These are phyloP conservation scores for Urochloa ruziziensis DNA, from an alignment of 176 grass and related monocot genomes.

Conservation along the genomic window DNA sequence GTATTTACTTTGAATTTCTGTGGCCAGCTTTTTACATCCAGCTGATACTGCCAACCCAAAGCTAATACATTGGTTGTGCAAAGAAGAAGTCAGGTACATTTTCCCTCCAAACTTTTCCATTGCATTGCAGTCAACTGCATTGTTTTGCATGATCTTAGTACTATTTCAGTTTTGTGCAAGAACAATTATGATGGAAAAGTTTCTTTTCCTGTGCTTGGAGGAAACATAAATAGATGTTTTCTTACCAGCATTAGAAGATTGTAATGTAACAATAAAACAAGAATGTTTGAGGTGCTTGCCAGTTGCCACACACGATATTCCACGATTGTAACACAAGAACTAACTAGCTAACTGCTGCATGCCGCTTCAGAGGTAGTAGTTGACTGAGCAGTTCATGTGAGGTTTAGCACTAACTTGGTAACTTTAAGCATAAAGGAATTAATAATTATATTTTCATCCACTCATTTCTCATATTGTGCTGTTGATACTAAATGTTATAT, in stretches of 20 bases:
- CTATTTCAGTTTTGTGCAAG: background rate
- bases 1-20: constrained; percentile 26
- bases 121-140: background rate
- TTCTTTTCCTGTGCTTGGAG: background rate
- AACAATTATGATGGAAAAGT: background rate
- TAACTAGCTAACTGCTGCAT: background rate
- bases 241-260: background rate
- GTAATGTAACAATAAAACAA: background rate
- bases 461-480: background rate
- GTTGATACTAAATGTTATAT: background rate
- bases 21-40: constrained; percentile 88
- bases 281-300: background rate
- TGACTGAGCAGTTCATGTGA: background rate
- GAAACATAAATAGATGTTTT: background rate
- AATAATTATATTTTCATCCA: background rate
- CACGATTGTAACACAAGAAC: background rate
- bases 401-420: background rate
- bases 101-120: background rate
- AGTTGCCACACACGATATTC: background rate
- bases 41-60: constrained; percentile 77
- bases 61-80: constrained; percentile 81
- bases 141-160: constrained; percentile 22
- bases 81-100: constrained; percentile 88
- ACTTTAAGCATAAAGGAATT: background rate
- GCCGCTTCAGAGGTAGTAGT: background rate